Evolutionary conservation across 2,329 filamentous ascomycete species (phyloP).

Genomic region (Trichoderma sp.): DNA sequence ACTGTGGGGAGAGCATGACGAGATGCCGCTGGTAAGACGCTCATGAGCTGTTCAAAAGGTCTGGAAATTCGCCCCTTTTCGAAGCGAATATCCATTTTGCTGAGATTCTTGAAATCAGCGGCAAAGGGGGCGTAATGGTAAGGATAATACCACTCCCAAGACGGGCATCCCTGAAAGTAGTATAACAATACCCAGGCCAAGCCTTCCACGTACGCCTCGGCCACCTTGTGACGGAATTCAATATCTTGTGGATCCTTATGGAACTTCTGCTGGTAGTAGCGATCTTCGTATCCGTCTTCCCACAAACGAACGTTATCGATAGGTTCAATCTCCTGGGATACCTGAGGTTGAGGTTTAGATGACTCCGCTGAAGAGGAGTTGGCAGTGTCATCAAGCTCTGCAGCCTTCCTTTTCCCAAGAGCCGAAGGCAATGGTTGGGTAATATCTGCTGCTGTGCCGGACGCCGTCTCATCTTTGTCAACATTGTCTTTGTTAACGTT

Average conservation of each 20-base stretch:
- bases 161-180: slow-evolving; percentile 97
- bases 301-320: slow-evolving; percentile 84
- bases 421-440: slow-evolving; percentile 40
- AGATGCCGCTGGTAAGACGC: slow-evolving; percentile 89
- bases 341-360: slow-evolving; percentile 45
- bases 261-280: slow-evolving; percentile 98
- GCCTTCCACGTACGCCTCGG: slow-evolving; percentile 87
- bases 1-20: slow-evolving; percentile 84
- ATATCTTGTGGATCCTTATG: slow-evolving; percentile 76
- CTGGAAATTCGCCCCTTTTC: slow-evolving; percentile 80
- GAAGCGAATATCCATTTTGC: slow-evolving; percentile 76
- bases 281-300: slow-evolving; percentile 92
- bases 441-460: slow-evolving; percentile 22
- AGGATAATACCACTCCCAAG: slow-evolving; percentile 99
- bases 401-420: slow-evolving; percentile 75
- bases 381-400: slow-evolving; percentile 61
- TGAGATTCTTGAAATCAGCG: slow-evolving; percentile 84
- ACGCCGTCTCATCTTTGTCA: slow-evolving; percentile 19
- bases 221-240: slow-evolving; percentile 86
- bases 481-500: slow-evolving; percentile 12
- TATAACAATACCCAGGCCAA: slow-evolving; percentile 94
- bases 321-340: slow-evolving; percentile 59
- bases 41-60: slow-evolving; percentile 98
- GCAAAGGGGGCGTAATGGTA: slow-evolving; percentile 98
- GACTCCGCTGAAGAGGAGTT: slow-evolving; percentile 62